Base-by-base conservation (phyloP, 2,329 filamentous ascomycete genomes). In the Ophiostoma triangulosporum region DNA sequence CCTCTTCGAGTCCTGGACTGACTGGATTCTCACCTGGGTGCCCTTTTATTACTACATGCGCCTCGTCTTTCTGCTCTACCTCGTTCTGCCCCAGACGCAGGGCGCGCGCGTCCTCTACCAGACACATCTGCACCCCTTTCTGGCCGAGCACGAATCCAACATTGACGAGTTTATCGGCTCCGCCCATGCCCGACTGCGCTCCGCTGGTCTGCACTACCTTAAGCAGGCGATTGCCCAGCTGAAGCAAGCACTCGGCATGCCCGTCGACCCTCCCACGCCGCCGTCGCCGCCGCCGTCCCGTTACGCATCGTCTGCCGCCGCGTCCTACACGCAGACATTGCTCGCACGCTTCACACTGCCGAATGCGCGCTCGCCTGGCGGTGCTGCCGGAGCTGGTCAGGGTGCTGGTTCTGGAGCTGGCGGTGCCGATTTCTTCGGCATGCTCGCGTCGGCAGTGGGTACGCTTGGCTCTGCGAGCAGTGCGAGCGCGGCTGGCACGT, bases 71-170 rank as follows among this genome's bases (percentile, higher is more conserved):
- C 81, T 96, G 64, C 81, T 93, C 60, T 98, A 96, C 72, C 86
- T 98, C 57, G 89, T 97, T 63, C 81, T 95, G n/a, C 93, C 91
- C 0, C 91, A 95, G 68, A 93, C 88, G n/a, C 91, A 96, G 66
- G 93, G 93, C 66, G 89, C 90, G 54, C 85, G 86, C 57, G 71
- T 85, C 62, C 74, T 97, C 59, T 98, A 97, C 73, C 81, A 89
- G 64, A 77, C 81, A 57, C 82, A 93, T 67, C 75, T 97, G 57
- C 84, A 95, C 67, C 91, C 91, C 0, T 95, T 91, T 72, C 81
- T 98, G 50, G 75, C 81, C 62, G 78, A 89, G 57, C 91, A 98
- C 68, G 93, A 97, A 69, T 68, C 75, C 43, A 81, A 87, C 60
- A 97, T 98, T 68, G 93, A 98, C 64, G 81, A 88, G 57, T 84